Base-by-base conservation (phyloP, 2,329 filamentous ascomycete species). In the Monosporascus sp. region DNA sequence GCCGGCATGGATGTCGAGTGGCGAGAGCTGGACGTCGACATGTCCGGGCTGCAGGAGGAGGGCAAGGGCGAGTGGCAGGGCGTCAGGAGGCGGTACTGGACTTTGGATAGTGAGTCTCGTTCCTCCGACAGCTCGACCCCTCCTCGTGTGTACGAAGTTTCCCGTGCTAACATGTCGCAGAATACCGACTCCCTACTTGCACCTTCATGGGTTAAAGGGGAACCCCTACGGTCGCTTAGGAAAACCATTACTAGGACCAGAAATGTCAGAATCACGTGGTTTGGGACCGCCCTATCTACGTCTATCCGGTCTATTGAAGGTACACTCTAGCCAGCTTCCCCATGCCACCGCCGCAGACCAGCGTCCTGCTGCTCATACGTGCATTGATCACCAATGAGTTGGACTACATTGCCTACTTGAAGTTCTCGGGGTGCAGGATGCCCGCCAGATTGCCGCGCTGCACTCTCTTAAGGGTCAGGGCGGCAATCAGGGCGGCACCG, bases 401-500 rank as follows among this genome's bases (percentile, higher is more conserved):
- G 43, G 53, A 27, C 35, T 40, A 44, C 38, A 20, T 47, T 40
- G 8, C 52, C 60, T 71, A 78, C 60, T 68, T 69, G 66, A 81
- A 87, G 68, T 86, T 84, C 69, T 86, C 83, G 2, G 80, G 82
- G 67, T 86, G 81, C 64, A 85, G 70, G 58, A 87, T 84, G 65
- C 84, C 84, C 16, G 81, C 78, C 68, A 84, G 58, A 64, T 86
- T 87, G 51, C 84, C 84, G 49, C 78, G 76, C 67, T 82, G 75
- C 57, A 86, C 81, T 51, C 84, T 74, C 78, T 87, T 82, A 58
- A 86, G 71, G 16, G 84, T 87, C 67, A 87, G 67, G 14, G 84
- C 84, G 7, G 94, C 94, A 77, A 99, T 97, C 56, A 99, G 76
- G 5, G 94, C 94, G 45, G 93, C 94, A 61, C 93, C 93, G n/a